Conservation (phyloP, 371 early-diverging fungal species). For the Mucor saturninus region DNA sequence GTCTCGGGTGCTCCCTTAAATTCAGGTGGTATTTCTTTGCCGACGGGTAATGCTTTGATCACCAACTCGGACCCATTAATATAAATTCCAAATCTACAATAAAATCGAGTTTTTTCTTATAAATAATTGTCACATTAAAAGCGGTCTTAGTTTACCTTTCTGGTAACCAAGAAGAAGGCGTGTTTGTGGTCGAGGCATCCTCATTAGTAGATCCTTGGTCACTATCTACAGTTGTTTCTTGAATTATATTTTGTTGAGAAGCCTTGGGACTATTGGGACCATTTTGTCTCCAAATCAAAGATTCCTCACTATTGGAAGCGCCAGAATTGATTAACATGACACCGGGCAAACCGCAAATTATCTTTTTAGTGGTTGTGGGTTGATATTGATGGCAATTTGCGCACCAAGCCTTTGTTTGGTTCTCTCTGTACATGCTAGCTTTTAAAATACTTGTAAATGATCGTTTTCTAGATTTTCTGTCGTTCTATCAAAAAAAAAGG, state of each 20-base stretch:
- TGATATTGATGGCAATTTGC: constrained; percentile 74
- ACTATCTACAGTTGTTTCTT: constrained; percentile 14
- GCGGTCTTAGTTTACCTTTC: constrained; percentile 33
- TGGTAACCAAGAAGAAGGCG: constrained; percentile 51
- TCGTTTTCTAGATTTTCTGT: constrained; percentile 48
- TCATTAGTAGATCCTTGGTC: constrained; percentile 23
- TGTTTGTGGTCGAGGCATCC: constrained; percentile 20
- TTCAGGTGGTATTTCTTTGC: constrained; percentile 50
- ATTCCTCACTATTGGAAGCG: constrained; percentile 59
- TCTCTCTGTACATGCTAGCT: constrained; percentile 71
- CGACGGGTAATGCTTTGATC: constrained; percentile 48
- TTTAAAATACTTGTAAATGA: constrained; percentile 67
- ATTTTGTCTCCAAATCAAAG: constrained; percentile 56
- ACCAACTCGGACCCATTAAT: constrained; percentile 50
- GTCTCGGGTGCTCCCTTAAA: constrained; percentile 41
- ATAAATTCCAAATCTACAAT: constrained; percentile 55
- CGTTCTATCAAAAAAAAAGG: constrained; percentile 12
- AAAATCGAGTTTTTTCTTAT: no score
- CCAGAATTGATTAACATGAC: constrained; percentile 76
- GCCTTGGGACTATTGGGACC: constrained; percentile 44
- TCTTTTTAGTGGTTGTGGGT: constrained; percentile 67
- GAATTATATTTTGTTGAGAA: neutral
- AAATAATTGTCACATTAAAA: no score
- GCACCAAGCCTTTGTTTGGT: constrained; percentile 84
- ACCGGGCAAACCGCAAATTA: constrained; percentile 65